A percentile compares a stretch with the other conserved stretches of the same genome.
These are phyloP conservation scores for Strobilomyces confusus DNA, from an alignment of 768 basidiomycete genomes.

Conservation along the genomic window DNA sequence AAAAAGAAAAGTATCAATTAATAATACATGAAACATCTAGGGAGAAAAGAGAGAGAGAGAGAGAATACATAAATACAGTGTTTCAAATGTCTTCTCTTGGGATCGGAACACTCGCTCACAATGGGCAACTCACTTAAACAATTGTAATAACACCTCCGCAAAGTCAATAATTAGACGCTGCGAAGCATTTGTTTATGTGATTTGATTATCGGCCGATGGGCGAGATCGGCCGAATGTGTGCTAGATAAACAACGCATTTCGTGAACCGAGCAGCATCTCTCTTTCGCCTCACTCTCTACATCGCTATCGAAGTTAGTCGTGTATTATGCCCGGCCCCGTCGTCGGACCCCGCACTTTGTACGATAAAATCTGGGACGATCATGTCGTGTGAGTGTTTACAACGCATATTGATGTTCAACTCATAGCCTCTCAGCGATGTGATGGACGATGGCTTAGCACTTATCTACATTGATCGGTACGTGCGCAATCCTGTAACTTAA, in stretches of 20 bases:
- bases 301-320: not conserved
- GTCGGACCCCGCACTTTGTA: conserved; percentile 81
- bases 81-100: too few species aligned
- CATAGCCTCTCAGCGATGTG: conserved; percentile 45
- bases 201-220: not conserved
- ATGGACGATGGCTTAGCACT: conserved; percentile 76
- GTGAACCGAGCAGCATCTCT: not conserved
- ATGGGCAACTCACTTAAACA: too few species aligned
- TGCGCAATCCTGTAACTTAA: not conserved
- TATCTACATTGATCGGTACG: conserved; percentile 78
- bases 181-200: not conserved
- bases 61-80: too few species aligned
- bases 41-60: too few species aligned
- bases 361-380: conserved; percentile 98
- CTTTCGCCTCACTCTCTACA: conserved; percentile 1
- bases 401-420: conserved; percentile 10
- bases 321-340: conserved; percentile 52
- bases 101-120: too few species aligned
- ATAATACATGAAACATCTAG: too few species aligned
- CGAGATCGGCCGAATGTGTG: not conserved
- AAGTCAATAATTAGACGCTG: too few species aligned
- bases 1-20: too few species aligned
- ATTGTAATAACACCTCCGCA: not conserved
- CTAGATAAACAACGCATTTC: not conserved
- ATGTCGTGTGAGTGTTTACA: conserved; percentile 66